Evolutionary conservation across 352 stramenopile genomes (phyloP).

Genomic region (Pythium utonaiense): DNA sequence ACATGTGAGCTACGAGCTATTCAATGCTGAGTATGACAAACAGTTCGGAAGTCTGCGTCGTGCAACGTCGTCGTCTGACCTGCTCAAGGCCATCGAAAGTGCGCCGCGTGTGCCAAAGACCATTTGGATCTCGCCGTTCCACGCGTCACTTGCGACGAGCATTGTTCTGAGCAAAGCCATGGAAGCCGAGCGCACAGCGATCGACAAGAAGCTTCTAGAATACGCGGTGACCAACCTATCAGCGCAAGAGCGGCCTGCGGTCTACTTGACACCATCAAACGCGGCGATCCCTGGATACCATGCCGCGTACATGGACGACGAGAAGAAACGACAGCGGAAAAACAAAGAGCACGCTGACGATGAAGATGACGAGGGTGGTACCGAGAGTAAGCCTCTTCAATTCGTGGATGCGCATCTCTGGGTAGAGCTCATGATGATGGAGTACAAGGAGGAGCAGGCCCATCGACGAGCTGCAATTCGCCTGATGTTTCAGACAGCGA

Average conservation of each 20-base stretch:
- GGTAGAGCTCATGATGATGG: slow-evolving; percentile 86
- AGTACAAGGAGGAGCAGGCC: slow-evolving; percentile 92
- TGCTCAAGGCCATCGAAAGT: slow-evolving; percentile 11
- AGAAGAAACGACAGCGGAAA: background rate
- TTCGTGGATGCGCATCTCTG: slow-evolving; percentile 79
- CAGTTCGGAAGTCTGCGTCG: slow-evolving; percentile 18
- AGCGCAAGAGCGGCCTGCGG: slow-evolving; percentile 40
- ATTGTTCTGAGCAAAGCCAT: slow-evolving; percentile 75
- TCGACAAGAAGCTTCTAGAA: slow-evolving; percentile 66
- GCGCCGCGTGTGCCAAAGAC: slow-evolving; percentile 49
- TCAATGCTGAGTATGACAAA: slow-evolving; percentile 42
- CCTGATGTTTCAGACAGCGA: slow-evolving; percentile 91
- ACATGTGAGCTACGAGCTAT: slow-evolving; percentile 51
- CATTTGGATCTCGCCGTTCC: slow-evolving; percentile 78
- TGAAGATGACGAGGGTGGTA: slow-evolving; percentile 17
- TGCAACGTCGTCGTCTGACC: slow-evolving; percentile 8
- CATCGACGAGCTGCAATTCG: slow-evolving; percentile 86
- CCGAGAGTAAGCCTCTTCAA: slow-evolving; percentile 20
- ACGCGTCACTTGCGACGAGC: slow-evolving; percentile 65
- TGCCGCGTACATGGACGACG: slow-evolving; percentile 10
- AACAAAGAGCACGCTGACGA: background rate
- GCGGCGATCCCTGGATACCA: background rate
- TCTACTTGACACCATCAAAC: slow-evolving; percentile 38
- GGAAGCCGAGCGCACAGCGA: slow-evolving; percentile 40
- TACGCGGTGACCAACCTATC: slow-evolving; percentile 67